Evolutionary conservation across 495 filamentous ascomycete species (phyloP).

Genomic region (Lepidopterella palustris): DNA sequence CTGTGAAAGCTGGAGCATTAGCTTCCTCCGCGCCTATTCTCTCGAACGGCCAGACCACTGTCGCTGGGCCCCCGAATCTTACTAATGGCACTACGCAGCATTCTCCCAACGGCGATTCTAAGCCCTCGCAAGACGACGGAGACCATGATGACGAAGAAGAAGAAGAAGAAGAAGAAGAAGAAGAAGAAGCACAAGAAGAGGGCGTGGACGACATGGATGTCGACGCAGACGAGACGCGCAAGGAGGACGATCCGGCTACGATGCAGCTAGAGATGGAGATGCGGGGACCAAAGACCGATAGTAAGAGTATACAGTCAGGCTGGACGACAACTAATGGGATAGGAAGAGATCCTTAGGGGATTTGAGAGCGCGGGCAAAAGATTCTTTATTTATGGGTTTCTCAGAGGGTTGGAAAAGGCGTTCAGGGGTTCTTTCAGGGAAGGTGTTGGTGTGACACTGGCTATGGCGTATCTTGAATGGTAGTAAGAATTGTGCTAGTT

Average conservation of each 20-base stretch:
- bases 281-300: constrained; percentile 18
- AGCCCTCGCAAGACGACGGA: too few relatives aligned
- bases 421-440: too few relatives aligned
- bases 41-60: neutral
- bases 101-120: neutral
- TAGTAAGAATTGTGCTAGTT: too few relatives aligned
- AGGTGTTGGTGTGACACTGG: too few relatives aligned
- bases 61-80: constrained; percentile 2
- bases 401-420: too few relatives aligned
- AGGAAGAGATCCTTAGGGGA: too few relatives aligned
- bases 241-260: constrained; percentile 21
- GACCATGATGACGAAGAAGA: neutral
- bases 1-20: neutral
- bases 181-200: constrained; percentile 3
- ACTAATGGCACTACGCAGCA: constrained; percentile 1
- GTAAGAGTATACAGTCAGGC: too few relatives aligned
- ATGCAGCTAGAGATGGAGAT: constrained; percentile 31
- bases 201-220: constrained; percentile 14
- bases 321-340: too few relatives aligned
- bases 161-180: constrained; percentile 4
- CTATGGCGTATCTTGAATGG: too few relatives aligned
- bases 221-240: neutral
- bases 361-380: too few relatives aligned
- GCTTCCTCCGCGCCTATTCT: neutral
- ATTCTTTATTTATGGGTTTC: too few relatives aligned